Base-by-base conservation (phyloP, 176 grass and related monocot genomes). In the Musa schizocarpa region DNA sequence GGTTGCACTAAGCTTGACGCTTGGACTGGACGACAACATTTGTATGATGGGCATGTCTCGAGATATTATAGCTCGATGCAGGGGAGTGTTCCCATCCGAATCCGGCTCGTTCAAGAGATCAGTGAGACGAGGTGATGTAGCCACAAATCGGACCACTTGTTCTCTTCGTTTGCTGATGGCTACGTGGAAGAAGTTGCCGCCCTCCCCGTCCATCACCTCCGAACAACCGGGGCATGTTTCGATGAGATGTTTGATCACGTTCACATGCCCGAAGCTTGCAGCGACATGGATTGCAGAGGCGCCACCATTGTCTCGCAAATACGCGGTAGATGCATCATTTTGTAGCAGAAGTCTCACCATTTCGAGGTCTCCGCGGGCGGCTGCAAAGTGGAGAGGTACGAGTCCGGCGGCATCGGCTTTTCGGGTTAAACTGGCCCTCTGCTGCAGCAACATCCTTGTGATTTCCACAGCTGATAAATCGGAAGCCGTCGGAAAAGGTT, bases 201-300 rank as follows among this genome's bases (percentile, higher is more conserved):
- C 79, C 20, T 48, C 13, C 4, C 12, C 3, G 53, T 81, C 58
- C 17, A 53, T 9, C 25, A 75, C 16, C 20, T 75, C 58, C 20
- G 2, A 4, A 1, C 29, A 65, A 54, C 75, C 70, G 55, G 52
- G 79, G 22, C 71, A 81, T 6, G 0, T 1, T 29, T 53, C 3
- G 8, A 81, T 27, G 1, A 81, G 43, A 21, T 66, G 17, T 22
- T 22, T 22, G 22, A 22, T 22, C 22, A 22, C 22, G 22, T 22
- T 22, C 22, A 22, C 22, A 22, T 16, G 8, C 3, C 70, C 71
- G 11, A 9, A 49, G 16, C 14, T 62, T 14, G 49, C 49, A 17
- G 79, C 79, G 49, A 74, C 49, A 75, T 81, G 79, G 10, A 81
- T 19, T 19, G 79, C 56, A 13, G 56, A 66, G 23, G 50, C 25